phyloP scores from a whole-genome alignment of 306 rosid species.

The Delonix regia region DNA sequence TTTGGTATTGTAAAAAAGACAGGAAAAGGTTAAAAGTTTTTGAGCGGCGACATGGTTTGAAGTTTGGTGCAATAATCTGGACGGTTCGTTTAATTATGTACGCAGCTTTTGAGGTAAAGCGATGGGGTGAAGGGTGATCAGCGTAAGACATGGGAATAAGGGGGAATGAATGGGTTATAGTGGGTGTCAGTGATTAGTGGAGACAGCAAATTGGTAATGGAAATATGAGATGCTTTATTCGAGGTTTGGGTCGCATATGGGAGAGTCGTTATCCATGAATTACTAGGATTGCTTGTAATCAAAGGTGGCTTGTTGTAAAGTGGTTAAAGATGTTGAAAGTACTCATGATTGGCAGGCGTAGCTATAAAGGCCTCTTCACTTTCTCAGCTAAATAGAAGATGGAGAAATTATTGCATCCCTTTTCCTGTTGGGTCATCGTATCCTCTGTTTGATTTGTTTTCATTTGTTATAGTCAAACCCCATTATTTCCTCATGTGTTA shows the following conservation, averaged over 20 bases:
- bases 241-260: slow-evolving; percentile 30
- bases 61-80: slow-evolving; percentile 19
- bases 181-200: slow-evolving; percentile 31
- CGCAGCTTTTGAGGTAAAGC: slow-evolving; percentile 40
- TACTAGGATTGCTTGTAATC: slow-evolving; percentile 36
- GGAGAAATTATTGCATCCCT: slow-evolving; percentile 27
- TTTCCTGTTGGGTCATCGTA: slow-evolving; percentile 15
- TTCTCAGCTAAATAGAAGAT: slow-evolving; percentile 26
- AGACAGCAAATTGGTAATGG: slow-evolving; percentile 33
- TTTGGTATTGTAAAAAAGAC: neutral
- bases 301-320: slow-evolving; percentile 13
- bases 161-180: slow-evolving; percentile 25
- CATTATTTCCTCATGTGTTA: slow-evolving; percentile 1
- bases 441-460: neutral
- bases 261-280: neutral
- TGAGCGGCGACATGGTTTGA: neutral
- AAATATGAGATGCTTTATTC: slow-evolving; percentile 26
- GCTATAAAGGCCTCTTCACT: slow-evolving; percentile 42
- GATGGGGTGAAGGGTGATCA: slow-evolving; percentile 21
- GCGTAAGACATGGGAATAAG: slow-evolving; percentile 29
- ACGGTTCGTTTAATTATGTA: neutral
- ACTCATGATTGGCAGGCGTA: slow-evolving; percentile 22
- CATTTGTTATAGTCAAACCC: slow-evolving; percentile 17
- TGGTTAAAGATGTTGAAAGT: slow-evolving; percentile 27
- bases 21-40: neutral